A percentile compares a stretch with the other conserved stretches of the same genome.
phyloP scores from a whole-genome alignment of 2,329 filamentous ascomycete species.

The Setomelanomma holmii region DNA sequence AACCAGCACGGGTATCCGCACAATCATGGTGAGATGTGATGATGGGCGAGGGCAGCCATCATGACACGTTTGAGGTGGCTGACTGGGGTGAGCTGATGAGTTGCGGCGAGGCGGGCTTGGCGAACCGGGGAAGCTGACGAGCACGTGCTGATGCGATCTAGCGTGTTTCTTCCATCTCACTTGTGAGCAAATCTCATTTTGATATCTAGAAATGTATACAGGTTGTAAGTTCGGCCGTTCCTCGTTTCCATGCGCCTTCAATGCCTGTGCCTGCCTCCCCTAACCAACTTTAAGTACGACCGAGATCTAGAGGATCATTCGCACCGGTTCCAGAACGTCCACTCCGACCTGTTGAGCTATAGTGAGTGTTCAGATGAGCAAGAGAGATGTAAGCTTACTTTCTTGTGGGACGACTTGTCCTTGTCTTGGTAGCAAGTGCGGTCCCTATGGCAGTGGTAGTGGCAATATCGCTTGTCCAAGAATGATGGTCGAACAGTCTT shows the following conservation, averaged over 20 bases:
- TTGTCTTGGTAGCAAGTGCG: neutral
- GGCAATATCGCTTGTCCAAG: neutral
- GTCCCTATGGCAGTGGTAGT: neutral
- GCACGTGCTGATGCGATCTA: neutral
- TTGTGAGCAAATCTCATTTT: too few relatives aligned
- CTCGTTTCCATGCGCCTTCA: too few relatives aligned
- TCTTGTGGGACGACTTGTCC: neutral
- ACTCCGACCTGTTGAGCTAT: neutral
- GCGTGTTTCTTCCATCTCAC: neutral
- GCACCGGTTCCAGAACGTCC: neutral
- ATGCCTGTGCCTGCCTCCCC: too few relatives aligned
- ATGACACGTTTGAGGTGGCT: conserved; percentile 18
- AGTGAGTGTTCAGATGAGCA: too few relatives aligned
- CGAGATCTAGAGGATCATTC: neutral
- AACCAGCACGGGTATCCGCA: conserved; percentile 12
- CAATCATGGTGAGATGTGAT: conserved; percentile 20
- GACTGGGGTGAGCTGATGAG: neutral
- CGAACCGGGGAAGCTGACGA: neutral
- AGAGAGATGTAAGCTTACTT: too few relatives aligned
- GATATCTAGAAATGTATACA: too few relatives aligned
- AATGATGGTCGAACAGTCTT: neutral
- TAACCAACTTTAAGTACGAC: too few relatives aligned
- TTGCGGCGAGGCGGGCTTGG: conserved; percentile 17
- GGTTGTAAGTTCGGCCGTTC: too few relatives aligned
- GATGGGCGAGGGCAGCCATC: neutral